Percentiles rank a stretch among this genome's conserved stretches.
Evolutionary conservation across 2,329 filamentous ascomycete species (phyloP).

Genomic region (Stenocarpella maydis): DNA sequence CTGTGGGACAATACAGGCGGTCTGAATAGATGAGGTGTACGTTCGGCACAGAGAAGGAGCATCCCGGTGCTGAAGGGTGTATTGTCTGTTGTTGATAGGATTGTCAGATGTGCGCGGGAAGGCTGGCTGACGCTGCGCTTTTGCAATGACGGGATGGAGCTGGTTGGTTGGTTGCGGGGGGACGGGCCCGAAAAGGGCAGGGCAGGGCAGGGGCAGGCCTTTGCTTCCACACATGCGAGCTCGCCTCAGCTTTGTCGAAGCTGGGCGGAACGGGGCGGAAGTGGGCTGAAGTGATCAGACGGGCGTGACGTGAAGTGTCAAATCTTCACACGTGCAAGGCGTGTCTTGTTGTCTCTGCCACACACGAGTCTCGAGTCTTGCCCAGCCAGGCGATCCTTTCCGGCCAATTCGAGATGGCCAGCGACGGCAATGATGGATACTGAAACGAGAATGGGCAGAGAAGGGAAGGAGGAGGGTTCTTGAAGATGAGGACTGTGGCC

Average conservation of each 20-base stretch:
- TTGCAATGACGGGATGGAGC: background rate
- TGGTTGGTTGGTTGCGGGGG: too few relatives aligned
- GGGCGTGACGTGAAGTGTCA: background rate
- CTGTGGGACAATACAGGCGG: background rate
- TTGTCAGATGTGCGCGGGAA: too few relatives aligned
- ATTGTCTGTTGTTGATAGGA: background rate
- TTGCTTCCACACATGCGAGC: background rate
- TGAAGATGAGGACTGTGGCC: background rate
- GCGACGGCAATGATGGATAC: background rate
- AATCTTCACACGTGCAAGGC: background rate
- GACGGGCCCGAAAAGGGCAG: background rate
- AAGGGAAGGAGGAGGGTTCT: background rate
- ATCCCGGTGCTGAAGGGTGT: background rate
- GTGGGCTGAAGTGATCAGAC: conserved; percentile 4
- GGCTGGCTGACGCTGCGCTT: too few relatives aligned
- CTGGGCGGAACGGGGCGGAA: background rate
- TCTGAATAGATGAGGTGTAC: background rate
- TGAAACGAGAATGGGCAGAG: background rate
- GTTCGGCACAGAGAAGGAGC: background rate
- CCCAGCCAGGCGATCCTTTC: background rate
- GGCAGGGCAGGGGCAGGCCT: background rate
- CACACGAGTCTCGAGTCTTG: background rate
- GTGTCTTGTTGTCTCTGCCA: background rate
- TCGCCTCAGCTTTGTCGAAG: background rate
- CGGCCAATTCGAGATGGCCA: background rate